Conservation (phyloP, 208 protist species). For the Trypanosoma melophagium region DNA sequence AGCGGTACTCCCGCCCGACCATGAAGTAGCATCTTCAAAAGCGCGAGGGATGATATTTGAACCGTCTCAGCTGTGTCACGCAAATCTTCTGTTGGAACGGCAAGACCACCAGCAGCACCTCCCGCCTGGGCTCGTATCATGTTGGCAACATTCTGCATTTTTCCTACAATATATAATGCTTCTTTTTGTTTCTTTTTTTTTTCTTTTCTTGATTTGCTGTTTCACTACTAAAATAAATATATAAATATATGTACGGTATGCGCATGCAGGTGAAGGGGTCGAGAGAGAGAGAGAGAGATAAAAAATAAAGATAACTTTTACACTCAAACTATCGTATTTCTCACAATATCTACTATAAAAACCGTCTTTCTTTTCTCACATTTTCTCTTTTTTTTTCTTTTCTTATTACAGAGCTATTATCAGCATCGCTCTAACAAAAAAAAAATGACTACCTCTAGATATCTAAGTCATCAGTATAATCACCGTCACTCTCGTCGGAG, state of each 20-base stretch:
- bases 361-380: no score
- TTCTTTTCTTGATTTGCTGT: not conserved
- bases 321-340: no score
- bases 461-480: not conserved
- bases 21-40: slow-evolving; percentile 99
- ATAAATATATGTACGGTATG: no score
- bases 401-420: not conserved
- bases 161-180: not conserved
- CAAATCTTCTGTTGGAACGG: slow-evolving; percentile 48
- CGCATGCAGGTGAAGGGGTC: no score
- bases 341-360: no score
- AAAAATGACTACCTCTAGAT: slow-evolving; percentile 4
- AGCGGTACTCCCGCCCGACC: slow-evolving; percentile 99
- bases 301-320: no score
- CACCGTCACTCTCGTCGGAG: not conserved
- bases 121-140: slow-evolving; percentile 9
- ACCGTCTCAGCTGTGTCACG: slow-evolving; percentile 99
- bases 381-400: slow-evolving; percentile 1
- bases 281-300: no score
- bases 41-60: slow-evolving; percentile 99
- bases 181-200: slow-evolving; percentile 2
- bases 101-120: slow-evolving; percentile 1
- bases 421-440: not conserved
- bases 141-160: slow-evolving; percentile 23
- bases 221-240: not conserved